phyloP scores from a whole-genome alignment of 106 monocot genomes.

The Vanilla planifolia region DNA sequence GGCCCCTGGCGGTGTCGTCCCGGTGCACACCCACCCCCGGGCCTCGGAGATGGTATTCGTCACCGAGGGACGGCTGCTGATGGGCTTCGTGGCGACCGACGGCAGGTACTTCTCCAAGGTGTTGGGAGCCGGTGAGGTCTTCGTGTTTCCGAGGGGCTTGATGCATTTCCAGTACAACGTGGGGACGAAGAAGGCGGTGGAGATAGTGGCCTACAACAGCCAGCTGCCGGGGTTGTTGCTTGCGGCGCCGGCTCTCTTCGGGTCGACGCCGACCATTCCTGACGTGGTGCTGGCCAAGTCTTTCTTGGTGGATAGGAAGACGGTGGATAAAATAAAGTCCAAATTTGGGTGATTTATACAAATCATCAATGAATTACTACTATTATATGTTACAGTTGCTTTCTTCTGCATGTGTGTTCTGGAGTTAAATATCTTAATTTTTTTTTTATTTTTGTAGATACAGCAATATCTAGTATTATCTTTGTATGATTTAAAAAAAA shows the following conservation, averaged over 20 bases:
- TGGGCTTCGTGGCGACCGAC: slow-evolving; percentile 12
- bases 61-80: slow-evolving; percentile 5
- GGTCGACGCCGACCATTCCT: slow-evolving; percentile 23
- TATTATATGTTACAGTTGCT: too few species aligned
- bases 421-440: too few species aligned
- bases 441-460: too few species aligned
- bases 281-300: slow-evolving; percentile 26
- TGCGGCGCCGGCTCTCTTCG: slow-evolving; percentile 21
- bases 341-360: slow-evolving; percentile 20
- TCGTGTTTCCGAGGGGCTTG: slow-evolving; percentile 22
- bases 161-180: slow-evolving; percentile 22
- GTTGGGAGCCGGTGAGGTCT: slow-evolving; percentile 22
- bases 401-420: too few species aligned
- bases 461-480: too few species aligned
- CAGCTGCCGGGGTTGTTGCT: slow-evolving; percentile 27
- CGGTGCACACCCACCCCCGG: slow-evolving; percentile 24
- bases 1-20: slow-evolving; percentile 9
- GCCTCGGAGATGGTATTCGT: slow-evolving; percentile 26
- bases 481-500: too few species aligned
- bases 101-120: slow-evolving; percentile 15
- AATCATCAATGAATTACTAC: too few species aligned
- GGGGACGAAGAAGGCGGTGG: slow-evolving; percentile 13
- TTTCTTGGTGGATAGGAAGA: slow-evolving; percentile 16
- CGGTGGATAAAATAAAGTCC: slow-evolving; percentile 14
- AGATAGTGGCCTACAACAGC: slow-evolving; percentile 17